Evolutionary conservation across 305 asterid genomes (phyloP), one percentile per base, ranked within the genome.

Genomic region (Solanum chacoense): DNA sequence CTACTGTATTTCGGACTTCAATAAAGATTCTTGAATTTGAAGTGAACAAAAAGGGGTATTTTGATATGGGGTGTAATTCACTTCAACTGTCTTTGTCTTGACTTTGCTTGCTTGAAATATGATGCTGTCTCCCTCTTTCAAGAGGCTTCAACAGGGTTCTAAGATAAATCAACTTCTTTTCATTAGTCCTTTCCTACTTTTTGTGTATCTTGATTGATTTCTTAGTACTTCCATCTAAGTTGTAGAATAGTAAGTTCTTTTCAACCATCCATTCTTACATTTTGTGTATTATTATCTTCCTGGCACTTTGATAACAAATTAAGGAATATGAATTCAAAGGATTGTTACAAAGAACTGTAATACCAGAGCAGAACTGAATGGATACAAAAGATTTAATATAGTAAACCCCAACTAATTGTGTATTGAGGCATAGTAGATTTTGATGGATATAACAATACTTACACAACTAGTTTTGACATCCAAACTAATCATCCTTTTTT

Each of bases 51-150:
- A 83, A 83, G 31, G 22, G 87, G 42, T 31, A 83, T 31, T 80
- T 20, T 31, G 4, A 50, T 83, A 20, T 83, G 73, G 59, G 55
- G 16, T 13, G 76, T 55, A 7, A 32, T 24, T 36, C 85, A n/a
- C 65, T 65, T 32, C 67, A 69, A 42, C 84, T 31, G 88, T 89
- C 83, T 59, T 14, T 24, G 18, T 84, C 76, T 90, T 45, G 92
- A 90, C 93, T 92, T 92, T 89, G 92, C 93, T 91, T 90, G 90
- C 40, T 59, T 55, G 72, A 89, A 76, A 65, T 87, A 67, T 87
- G 90, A 88, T 91, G 89, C 91, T 85, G 36, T 80, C 26, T 50
- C 78, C 36, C 59, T 34, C 67, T 79, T 13, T 38, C 34, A 83
- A 50, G 73, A 50, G 31, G 87, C 89, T 87, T 87, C 89, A 77